These are phyloP conservation scores for Physcomitrellopsis africana DNA, from an alignment of 225 moss, liverwort and hornwort genomes.

Conservation along the genomic window DNA sequence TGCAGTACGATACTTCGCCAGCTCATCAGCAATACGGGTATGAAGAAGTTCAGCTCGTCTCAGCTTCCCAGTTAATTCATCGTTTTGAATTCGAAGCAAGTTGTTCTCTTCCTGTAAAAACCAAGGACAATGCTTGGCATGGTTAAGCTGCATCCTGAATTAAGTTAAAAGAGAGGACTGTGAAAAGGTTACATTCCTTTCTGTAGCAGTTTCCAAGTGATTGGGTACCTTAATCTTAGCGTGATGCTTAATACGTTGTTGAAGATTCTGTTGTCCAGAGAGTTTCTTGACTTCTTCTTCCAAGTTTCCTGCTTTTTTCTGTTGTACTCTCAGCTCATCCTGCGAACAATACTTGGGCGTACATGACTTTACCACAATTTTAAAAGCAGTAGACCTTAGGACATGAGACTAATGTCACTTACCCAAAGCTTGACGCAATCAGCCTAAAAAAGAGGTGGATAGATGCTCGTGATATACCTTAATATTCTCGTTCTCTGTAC, in stretches of 20 bases:
- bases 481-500: conserved; percentile 43
- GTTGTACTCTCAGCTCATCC: conserved; percentile 55
- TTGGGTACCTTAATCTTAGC: conserved; percentile 86
- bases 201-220: not conserved
- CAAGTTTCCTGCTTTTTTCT: conserved; percentile 61
- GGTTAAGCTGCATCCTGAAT: not conserved
- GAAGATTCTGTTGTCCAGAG: conserved; percentile 91
- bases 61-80: conserved; percentile 81
- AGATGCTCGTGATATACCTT: conserved; percentile 40
- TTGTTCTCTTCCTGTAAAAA: conserved; percentile 83
- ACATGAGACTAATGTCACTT: not conserved
- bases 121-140: not conserved
- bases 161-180: not conserved
- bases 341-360: conserved; percentile 32
- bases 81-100: conserved; percentile 69
- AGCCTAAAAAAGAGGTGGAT: not conserved
- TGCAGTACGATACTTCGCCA: conserved; percentile 75
- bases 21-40: conserved; percentile 81
- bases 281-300: conserved; percentile 84
- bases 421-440: not conserved
- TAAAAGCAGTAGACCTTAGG: conserved; percentile 15
- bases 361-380: not conserved
- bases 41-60: conserved; percentile 80
- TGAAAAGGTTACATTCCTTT: not conserved
- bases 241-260: conserved; percentile 96